These are phyloP conservation scores for Aphanomyces invadans DNA, from an alignment of 352 stramenopile species.

Conservation along the genomic window DNA sequence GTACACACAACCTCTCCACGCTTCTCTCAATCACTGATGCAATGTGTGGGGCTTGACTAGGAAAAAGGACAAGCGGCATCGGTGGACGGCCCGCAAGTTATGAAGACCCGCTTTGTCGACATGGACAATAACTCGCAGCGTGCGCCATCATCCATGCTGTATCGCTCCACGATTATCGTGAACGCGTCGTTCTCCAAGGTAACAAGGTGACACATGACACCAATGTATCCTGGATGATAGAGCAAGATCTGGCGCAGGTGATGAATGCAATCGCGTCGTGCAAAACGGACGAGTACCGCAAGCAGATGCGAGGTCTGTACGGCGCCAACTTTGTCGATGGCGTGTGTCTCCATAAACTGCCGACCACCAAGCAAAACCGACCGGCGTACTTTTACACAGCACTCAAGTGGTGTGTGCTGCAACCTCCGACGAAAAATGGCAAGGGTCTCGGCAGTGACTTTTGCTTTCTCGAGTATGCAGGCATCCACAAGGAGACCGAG, in stretches of 20 bases:
- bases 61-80: constrained; percentile 15
- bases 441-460: constrained; percentile 35
- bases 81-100: constrained; percentile 49
- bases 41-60: background rate
- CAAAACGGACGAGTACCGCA: constrained; percentile 23
- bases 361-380: constrained; percentile 15
- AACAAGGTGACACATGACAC: no score
- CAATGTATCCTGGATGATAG: no score
- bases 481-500: constrained; percentile 38
- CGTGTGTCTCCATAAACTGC: constrained; percentile 9
- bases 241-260: constrained; percentile 37
- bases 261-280: constrained; percentile 33
- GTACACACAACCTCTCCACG: background rate
- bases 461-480: constrained; percentile 66
- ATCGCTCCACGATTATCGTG: constrained; percentile 56
- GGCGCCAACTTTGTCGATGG: constrained; percentile 21
- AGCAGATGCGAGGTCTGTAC: constrained; percentile 11
- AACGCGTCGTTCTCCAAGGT: constrained; percentile 58
- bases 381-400: constrained; percentile 37
- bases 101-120: constrained; percentile 37
- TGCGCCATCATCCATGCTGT: constrained; percentile 39
- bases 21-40: no score
- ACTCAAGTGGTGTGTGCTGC: constrained; percentile 69
- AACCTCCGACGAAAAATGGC: constrained; percentile 32
- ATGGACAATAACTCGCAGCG: constrained; percentile 54